Base-by-base conservation (phyloP, 345 rosid species). In the Eucalyptus dawsonii region DNA sequence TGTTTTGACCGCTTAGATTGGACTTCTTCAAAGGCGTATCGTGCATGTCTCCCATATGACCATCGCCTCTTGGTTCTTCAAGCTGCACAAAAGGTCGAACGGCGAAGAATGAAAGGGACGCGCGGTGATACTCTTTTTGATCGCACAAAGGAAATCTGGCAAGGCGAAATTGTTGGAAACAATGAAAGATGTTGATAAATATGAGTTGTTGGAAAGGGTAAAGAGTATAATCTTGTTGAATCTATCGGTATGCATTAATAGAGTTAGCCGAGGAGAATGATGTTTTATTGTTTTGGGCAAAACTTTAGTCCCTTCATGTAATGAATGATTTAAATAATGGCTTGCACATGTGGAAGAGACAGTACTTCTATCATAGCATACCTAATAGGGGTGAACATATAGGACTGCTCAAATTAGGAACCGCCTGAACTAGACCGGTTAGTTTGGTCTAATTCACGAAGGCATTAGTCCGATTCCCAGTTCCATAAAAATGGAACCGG, bases 381-480 rank as follows among this genome's bases (percentile, higher is more conserved):
- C 14, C 62, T 56, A 22, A 51, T 51, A 17, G 56, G 56, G 22
- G 56, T 7, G 56, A 51, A 1, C 2, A 3, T 8, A 53, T 21
- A 1, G 0, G 25, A 53, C 25, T 0, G 2, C 11, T 0, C 58
- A 53, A 53, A 53, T 53, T 53, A 0, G 5, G 25, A 53, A 53
- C 2, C 10, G 25, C 58, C 0, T 0, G 1, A 53, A 53, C 5
- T 21, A 0, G 5, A 53, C 5, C 0, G 5, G 25, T 2, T 8
- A 5, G 58, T 53, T 53, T 19, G 25, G 25, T 21, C 4, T 4
- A 0, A 0, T 53, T 53, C 25, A 3, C 0, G 5, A 53, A 53
- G 25, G 25, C 25, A 21, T 53, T 0, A 0, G 0, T 53, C 5
- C 0, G 0, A 53, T 53, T 53, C 25, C 0, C 5, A 53, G 0